Conservation (phyloP, 768 basidiomycete species). For the Pholiota conissans region DNA sequence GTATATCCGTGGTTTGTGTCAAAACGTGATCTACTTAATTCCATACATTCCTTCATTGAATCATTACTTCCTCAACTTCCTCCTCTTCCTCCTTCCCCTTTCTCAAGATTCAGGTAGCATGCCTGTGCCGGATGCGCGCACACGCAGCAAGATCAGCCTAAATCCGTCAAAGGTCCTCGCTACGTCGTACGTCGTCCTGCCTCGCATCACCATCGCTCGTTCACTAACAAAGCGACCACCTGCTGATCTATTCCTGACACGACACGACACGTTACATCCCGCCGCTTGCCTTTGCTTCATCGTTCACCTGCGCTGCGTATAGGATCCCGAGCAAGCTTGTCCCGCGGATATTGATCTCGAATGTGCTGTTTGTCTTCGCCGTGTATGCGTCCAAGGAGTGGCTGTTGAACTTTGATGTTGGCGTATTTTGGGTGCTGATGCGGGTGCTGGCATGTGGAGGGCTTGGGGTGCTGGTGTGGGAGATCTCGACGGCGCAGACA, state of each 20-base stretch:
- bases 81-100: slow-evolving; percentile 10
- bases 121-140: slow-evolving; percentile 68
- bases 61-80: no score
- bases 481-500: slow-evolving; percentile 52
- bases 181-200: slow-evolving; percentile 43
- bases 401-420: slow-evolving; percentile 64
- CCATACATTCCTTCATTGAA: neutral
- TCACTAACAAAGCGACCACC: neutral
- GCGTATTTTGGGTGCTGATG: slow-evolving; percentile 77
- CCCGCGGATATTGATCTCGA: slow-evolving; percentile 58
- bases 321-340: slow-evolving; percentile 56
- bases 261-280: slow-evolving; percentile 19
- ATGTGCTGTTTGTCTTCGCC: slow-evolving; percentile 62
- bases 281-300: neutral
- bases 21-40: neutral
- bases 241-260: slow-evolving; percentile 15
- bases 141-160: slow-evolving; percentile 62
- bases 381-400: slow-evolving; percentile 67
- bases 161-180: slow-evolving; percentile 55
- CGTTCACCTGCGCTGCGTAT: slow-evolving; percentile 1
- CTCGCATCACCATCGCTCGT: slow-evolving; percentile 1
- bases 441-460: slow-evolving; percentile 72
- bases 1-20: neutral
- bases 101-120: slow-evolving; percentile 31
- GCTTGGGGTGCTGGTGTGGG: slow-evolving; percentile 64